Evolutionary conservation across 495 filamentous ascomycete genomes (phyloP).

Genomic region (Glarea lozoyensis): DNA sequence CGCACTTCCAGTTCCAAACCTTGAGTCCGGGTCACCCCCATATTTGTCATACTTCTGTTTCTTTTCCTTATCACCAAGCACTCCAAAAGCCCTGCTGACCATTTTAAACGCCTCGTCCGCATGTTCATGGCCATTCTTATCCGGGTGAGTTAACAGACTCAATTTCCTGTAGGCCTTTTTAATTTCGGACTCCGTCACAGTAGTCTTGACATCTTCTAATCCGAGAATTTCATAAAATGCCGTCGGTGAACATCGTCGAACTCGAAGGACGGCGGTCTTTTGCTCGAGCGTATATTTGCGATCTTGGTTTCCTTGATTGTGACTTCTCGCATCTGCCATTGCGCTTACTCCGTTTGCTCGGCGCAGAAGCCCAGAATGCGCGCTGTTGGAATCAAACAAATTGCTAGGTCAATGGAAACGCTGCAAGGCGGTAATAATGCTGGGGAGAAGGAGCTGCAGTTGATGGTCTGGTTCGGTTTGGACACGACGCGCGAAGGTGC

Average conservation of each 20-base stretch:
- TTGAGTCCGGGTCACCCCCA: slow-evolving; percentile 83
- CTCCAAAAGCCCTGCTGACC: slow-evolving; percentile 87
- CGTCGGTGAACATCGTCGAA: slow-evolving; percentile 72
- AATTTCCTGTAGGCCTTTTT: slow-evolving; percentile 94
- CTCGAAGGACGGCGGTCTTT: slow-evolving; percentile 78
- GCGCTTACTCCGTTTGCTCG: too few relatives aligned
- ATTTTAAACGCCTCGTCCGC: slow-evolving; percentile 98
- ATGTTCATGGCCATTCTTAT: slow-evolving; percentile 96
- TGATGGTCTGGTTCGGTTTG: background rate
- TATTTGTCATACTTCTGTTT: slow-evolving; percentile 76
- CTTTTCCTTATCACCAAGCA: slow-evolving; percentile 90
- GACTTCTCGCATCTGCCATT: slow-evolving; percentile 63
- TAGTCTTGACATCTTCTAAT: slow-evolving; percentile 46
- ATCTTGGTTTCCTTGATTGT: slow-evolving; percentile 90
- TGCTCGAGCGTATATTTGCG: slow-evolving; percentile 85
- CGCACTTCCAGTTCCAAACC: slow-evolving; percentile 50
- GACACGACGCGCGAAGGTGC: slow-evolving; percentile 3
- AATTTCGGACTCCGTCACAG: slow-evolving; percentile 69
- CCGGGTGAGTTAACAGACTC: slow-evolving; percentile 82
- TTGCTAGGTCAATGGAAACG: too few relatives aligned
- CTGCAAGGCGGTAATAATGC: too few relatives aligned
- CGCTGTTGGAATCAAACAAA: slow-evolving; percentile 16
- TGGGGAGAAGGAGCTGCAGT: background rate
- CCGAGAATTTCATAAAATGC: slow-evolving; percentile 88
- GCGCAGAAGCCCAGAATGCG: too few relatives aligned